phyloP scores from a whole-genome alignment of 345 rosid species.

The Hibiscus trionum region DNA sequence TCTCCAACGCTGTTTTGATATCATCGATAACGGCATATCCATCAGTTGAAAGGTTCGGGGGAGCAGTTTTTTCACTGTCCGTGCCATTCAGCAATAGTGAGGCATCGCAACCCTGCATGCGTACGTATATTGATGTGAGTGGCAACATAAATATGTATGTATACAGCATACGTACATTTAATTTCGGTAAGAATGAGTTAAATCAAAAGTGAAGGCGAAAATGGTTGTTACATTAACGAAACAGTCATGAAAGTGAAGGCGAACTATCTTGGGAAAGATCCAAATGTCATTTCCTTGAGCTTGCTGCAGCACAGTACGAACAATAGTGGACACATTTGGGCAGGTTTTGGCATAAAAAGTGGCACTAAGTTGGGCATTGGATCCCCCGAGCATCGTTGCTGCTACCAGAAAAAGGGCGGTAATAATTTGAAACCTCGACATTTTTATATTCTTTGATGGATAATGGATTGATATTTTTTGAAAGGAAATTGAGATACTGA shows the following conservation, averaged over 20 bases:
- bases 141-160: no score
- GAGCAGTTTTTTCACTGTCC: conserved; percentile 23
- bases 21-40: conserved; percentile 28
- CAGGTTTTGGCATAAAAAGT: conserved; percentile 22
- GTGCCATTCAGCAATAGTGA: conserved; percentile 35
- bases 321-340: conserved; percentile 13
- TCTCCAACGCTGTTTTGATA: conserved; percentile 45
- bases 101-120: conserved; percentile 40
- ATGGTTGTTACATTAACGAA: no score
- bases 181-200: no score
- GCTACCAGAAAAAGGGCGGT: background rate
- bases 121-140: background rate
- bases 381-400: conserved; percentile 7
- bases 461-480: no score
- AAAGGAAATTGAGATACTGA: no score
- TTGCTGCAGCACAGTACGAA: conserved; percentile 7
- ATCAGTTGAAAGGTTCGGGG: conserved; percentile 29
- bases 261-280: no score
- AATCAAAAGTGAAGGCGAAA: no score
- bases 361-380: conserved; percentile 19
- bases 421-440: no score
- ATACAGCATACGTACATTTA: background rate
- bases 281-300: conserved; percentile 12
- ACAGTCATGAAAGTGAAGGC: no score
- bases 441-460: no score